Percentiles rank a stretch among this genome's conserved stretches.
These are phyloP conservation scores for Lizonia empirigonia DNA, from an alignment of 2,329 filamentous ascomycete species.

Conservation along the genomic window DNA sequence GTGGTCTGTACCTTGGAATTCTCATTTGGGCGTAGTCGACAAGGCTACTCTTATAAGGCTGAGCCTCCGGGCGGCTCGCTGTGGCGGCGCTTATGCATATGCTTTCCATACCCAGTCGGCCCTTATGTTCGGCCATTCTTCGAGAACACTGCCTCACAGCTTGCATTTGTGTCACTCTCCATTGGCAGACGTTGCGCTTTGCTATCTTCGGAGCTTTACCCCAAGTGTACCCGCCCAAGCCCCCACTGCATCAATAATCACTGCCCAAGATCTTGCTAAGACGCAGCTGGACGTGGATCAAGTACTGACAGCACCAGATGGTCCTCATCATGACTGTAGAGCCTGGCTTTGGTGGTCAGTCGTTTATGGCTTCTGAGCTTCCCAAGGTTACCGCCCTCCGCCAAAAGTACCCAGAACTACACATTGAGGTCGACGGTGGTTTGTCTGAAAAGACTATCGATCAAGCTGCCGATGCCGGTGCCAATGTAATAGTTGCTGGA, in stretches of 20 bases:
- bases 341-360: slow-evolving; percentile 96
- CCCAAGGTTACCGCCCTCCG: slow-evolving; percentile 89
- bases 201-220: slow-evolving; percentile 5
- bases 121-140: slow-evolving; percentile 18
- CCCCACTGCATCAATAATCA: slow-evolving; percentile 14
- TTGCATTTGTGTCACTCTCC: not conserved
- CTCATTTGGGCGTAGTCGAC: not conserved
- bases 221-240: slow-evolving; percentile 22
- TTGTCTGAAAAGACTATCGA: slow-evolving; percentile 88
- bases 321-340: slow-evolving; percentile 98
- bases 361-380: slow-evolving; percentile 96
- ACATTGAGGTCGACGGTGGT: slow-evolving; percentile 97
- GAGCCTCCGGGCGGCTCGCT: slow-evolving; percentile 32
- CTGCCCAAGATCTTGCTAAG: not conserved
- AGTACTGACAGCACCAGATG: slow-evolving; percentile 67
- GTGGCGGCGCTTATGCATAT: slow-evolving; percentile 43
- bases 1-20: not conserved
- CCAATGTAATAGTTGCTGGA: slow-evolving; percentile 97
- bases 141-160: slow-evolving; percentile 19
- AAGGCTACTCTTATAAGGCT: slow-evolving; percentile 26
- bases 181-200: slow-evolving; percentile 17
- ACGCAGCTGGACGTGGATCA: not conserved
- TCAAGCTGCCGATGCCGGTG: slow-evolving; percentile 90
- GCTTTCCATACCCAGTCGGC: slow-evolving; percentile 24
- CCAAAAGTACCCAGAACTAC: slow-evolving; percentile 83